A percentile compares a stretch with the other conserved stretches of the same genome.
Evolutionary conservation across 2,329 filamentous ascomycete species (phyloP).

Genomic region (Zelopaecilomyces penicillatus): DNA sequence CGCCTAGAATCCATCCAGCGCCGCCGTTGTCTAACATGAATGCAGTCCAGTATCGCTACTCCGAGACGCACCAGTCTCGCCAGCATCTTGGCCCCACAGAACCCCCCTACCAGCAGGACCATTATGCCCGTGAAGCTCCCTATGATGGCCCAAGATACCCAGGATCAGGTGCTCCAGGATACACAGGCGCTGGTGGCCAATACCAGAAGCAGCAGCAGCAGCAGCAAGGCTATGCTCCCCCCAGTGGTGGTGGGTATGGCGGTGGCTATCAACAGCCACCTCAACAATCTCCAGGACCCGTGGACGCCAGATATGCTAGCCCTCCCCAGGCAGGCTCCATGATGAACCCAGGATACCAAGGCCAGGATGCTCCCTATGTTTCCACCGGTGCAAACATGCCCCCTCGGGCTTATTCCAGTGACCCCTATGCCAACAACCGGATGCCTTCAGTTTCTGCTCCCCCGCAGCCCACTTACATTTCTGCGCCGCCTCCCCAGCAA

Average conservation of each 20-base stretch:
- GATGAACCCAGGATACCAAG: conserved; percentile 24
- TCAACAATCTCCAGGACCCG: conserved; percentile 23
- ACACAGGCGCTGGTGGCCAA: conserved; percentile 35
- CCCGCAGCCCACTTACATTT: conserved; percentile 24
- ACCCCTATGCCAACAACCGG: conserved; percentile 24
- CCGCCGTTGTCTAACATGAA: conserved; percentile 47
- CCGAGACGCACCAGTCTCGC: conserved; percentile 40
- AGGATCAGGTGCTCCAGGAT: conserved; percentile 40
- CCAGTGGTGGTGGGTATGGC: conserved; percentile 16
- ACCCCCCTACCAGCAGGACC: conserved; percentile 25
- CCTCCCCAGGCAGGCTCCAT: conserved; percentile 19
- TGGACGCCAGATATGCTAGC: conserved; percentile 25
- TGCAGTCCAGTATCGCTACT: conserved; percentile 50
- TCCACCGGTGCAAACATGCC: conserved; percentile 28
- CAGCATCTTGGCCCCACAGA: conserved; percentile 41
- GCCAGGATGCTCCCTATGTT: conserved; percentile 26
- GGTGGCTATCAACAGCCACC: conserved; percentile 20
- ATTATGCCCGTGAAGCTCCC: conserved; percentile 32
- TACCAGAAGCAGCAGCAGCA: conserved; percentile 19
- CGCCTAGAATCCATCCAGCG: conserved; percentile 39
- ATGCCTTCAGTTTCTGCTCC: conserved; percentile 21
- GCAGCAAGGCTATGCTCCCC: conserved; percentile 20
- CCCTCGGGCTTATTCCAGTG: conserved; percentile 15
- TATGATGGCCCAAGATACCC: conserved; percentile 41
- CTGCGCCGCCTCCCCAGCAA: conserved; percentile 21